Conservation (phyloP, 2,329 filamentous ascomycete species). For the Botrytis paeoniae region DNA sequence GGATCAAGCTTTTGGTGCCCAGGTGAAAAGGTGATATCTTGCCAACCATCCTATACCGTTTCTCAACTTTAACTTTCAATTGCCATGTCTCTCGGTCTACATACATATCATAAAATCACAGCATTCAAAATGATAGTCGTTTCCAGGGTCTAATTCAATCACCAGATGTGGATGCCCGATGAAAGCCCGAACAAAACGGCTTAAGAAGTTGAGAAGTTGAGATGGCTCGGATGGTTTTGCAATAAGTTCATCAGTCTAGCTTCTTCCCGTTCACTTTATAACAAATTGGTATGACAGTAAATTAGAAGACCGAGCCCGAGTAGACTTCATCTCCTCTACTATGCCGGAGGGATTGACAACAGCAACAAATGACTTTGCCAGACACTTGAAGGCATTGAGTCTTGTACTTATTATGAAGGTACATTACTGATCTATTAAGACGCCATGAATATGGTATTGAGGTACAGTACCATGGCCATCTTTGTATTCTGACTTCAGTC, state of each 20-base stretch:
- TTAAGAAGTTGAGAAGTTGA: background rate
- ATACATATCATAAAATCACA: background rate
- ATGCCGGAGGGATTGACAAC: background rate
- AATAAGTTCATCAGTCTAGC: background rate
- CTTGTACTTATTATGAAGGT: background rate
- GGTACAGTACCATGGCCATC: background rate
- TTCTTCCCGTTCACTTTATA: background rate
- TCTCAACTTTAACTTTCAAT: background rate
- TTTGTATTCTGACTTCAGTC: background rate
- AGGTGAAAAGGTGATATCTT: background rate
- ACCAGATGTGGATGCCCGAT: background rate
- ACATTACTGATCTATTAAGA: background rate
- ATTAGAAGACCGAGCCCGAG: background rate
- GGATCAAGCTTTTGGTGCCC: slow-evolving; percentile 1
- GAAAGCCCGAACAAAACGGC: background rate
- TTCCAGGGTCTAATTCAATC: background rate
- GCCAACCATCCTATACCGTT: background rate
- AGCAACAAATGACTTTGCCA: background rate
- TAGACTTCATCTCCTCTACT: background rate
- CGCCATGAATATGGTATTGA: background rate
- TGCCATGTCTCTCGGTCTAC: background rate
- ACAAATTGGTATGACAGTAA: background rate
- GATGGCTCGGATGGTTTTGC: background rate
- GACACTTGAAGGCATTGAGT: background rate
- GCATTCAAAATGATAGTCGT: background rate